Percentiles rank a stretch among this genome's conserved stretches.
Conservation (phyloP, 257 asterid genomes). For the Capsicum pubescens region DNA sequence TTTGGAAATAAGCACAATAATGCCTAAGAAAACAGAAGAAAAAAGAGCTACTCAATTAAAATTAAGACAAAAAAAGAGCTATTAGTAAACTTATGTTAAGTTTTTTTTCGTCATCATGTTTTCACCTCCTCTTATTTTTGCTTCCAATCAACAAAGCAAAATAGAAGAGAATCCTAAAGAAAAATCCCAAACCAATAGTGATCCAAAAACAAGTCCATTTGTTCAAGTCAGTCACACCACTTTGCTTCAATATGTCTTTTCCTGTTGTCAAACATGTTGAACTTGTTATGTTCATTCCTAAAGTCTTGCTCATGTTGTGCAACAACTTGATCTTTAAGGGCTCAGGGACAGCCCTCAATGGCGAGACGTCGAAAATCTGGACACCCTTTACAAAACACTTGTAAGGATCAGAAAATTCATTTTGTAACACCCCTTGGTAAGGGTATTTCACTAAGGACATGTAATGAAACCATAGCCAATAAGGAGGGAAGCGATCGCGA, state of each 20-base stretch:
- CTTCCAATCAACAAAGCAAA: slow-evolving; percentile 52
- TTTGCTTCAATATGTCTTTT: slow-evolving; percentile 42
- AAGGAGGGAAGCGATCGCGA: slow-evolving; percentile 45
- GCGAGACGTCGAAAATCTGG: slow-evolving; percentile 46
- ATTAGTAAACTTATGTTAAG: not conserved
- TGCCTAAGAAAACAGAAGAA: not conserved
- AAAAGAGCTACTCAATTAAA: not conserved
- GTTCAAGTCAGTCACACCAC: slow-evolving; percentile 42
- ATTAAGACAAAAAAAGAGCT: not conserved
- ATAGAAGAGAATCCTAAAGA: slow-evolving; percentile 48
- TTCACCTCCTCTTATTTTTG: slow-evolving; percentile 49
- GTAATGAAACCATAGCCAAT: slow-evolving; percentile 56
- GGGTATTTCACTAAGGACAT: slow-evolving; percentile 51
- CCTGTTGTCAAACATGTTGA: slow-evolving; percentile 49
- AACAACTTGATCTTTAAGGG: slow-evolving; percentile 42
- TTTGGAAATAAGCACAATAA: slow-evolving; percentile 10
- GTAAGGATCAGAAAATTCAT: slow-evolving; percentile 43
- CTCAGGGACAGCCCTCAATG: slow-evolving; percentile 41
- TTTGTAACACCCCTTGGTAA: slow-evolving; percentile 48
- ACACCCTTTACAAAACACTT: slow-evolving; percentile 46
- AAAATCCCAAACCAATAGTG: slow-evolving; percentile 38
- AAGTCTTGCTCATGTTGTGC: slow-evolving; percentile 42
- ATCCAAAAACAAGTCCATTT: slow-evolving; percentile 52
- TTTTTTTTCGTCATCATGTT: not conserved
- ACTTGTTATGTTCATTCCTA: slow-evolving; percentile 41